Conservation (phyloP, 176 grass and related monocot genomes). For the Thinopyrum elongatum region DNA sequence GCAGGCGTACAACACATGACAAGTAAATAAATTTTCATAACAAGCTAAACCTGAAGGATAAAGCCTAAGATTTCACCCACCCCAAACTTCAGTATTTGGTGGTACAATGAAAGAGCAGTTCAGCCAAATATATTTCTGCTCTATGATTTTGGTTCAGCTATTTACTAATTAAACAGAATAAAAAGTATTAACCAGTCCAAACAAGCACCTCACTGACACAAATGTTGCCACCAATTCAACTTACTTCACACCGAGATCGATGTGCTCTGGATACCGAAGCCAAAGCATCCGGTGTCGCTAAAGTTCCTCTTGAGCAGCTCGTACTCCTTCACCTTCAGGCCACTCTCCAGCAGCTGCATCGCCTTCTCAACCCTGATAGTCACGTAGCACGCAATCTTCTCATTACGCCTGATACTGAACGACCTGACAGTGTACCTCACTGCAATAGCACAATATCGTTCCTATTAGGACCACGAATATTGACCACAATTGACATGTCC, state of each 20-base stretch:
- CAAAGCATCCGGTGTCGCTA: slow-evolving; percentile 83
- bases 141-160: no score
- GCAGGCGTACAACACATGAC: no score
- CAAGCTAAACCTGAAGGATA: no score
- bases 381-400: slow-evolving; percentile 88
- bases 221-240: not conserved
- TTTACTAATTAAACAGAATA: no score
- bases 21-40: no score
- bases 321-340: slow-evolving; percentile 90
- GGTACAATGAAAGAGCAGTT: no score
- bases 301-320: slow-evolving; percentile 90
- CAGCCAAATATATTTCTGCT: no score
- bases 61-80: no score
- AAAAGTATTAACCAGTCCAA: no score
- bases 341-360: slow-evolving; percentile 92
- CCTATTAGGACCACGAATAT: not conserved
- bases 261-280: slow-evolving; percentile 92
- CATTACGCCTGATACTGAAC: slow-evolving; percentile 77
- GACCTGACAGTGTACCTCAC: slow-evolving; percentile 77
- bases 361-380: slow-evolving; percentile 82
- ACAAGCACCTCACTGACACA: not conserved
- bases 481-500: not conserved
- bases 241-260: slow-evolving; percentile 96
- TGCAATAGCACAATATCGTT: slow-evolving; percentile 21
- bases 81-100: no score